Base-by-base conservation (phyloP, 805 yeast species). In the Saturnispora sekii region DNA sequence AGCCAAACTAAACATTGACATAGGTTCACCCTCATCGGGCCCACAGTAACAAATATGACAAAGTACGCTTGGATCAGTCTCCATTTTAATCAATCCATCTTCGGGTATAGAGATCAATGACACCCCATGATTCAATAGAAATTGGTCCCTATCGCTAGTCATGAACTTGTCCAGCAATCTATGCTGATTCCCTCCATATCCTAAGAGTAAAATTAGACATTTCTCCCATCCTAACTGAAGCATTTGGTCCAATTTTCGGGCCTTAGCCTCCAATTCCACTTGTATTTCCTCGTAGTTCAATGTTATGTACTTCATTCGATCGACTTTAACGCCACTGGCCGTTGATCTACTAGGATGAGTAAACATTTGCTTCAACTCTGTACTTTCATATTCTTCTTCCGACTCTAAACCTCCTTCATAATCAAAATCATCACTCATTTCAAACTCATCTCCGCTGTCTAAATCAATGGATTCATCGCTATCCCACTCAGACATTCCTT, bases 31-130 rank as follows among this genome's bases (percentile, higher is more conserved):
- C 14, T 49, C 48, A 0, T 57, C 56, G 26, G 65, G 67, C 0
- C 72, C 73, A 17, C 81, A 82, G 59, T 86, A 84, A 61, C 96
- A 89, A n/a, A 89, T 79, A 12, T 61, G 54, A 58, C 96, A 87
- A 26, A 59, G 49, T 50, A 69, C 75, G 10, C 56, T 62, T 3
- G 41, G 52, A 3, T 58, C 57, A 0, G 62, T 53, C 35, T 50
- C 35, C 45, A 41, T 33, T 12, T 51, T 34, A 5, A 52, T 46
- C 3, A 35, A 29, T 3, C 43, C 17, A 5, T 29, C 31, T 33
- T 18, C 70, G 40, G 7, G 74, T 73, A 4, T 62, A 65, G 11
- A 56, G 58, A 2, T 48, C 39, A 10, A 32, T 5, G 41, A 7
- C 7, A 75, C 59, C 3, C 67, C 68, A 17, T 53, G 50, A 11